Base-by-base conservation (phyloP, 768 basidiomycete species). In the Candolleomyces eurysporus region DNA sequence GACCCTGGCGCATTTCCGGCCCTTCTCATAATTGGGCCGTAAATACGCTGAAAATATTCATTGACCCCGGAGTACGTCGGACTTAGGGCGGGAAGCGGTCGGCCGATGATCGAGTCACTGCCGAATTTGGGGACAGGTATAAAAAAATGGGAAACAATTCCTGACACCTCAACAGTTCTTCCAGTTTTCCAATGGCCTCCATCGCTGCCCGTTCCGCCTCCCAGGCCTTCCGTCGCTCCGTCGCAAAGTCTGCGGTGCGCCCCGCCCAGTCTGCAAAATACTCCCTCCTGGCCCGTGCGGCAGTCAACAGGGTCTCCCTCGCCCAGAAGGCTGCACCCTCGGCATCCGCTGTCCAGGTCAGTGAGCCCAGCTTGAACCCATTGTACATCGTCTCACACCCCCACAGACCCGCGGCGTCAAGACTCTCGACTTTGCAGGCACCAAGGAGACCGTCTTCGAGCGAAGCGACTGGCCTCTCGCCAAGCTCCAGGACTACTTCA, bases 401-500 rank as follows among this genome's bases (percentile, higher is more conserved):
- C 32, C 40, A 2, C 57, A 89, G 83, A 79, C 75, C 64, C 92
- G 95, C 69, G 94, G 95, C 61, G 71, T 97, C 68, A 96, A 98
- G 81, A 95, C 94, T 56, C 91, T 98, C 69, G 90, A 96, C 82
- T 97, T 98, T 78, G 95, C 96, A 58, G 96, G 95, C 69, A 89
- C 90, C 62, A 85, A 94, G 72, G 95, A 98, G 80, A 84, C 85
- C 64, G 92, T 98, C 50, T 98, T 96, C 71, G 96, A 98, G 80
- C 92, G 93, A 65, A 85, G 84, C 68, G 97, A 99, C 85, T 99
- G 97, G 97, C 97, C 97, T 40, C 80, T 96, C 64, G 88, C 94
- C 63, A 98, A 93, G 80, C 89, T 99, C 72, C 96, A 98, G 76
- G 95, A 98, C 75, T 99, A 96, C 85, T 97, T 99, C 86, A 98